These are phyloP conservation scores for Eucalyptus pumila DNA, from an alignment of 345 rosid genomes.

Conservation along the genomic window DNA sequence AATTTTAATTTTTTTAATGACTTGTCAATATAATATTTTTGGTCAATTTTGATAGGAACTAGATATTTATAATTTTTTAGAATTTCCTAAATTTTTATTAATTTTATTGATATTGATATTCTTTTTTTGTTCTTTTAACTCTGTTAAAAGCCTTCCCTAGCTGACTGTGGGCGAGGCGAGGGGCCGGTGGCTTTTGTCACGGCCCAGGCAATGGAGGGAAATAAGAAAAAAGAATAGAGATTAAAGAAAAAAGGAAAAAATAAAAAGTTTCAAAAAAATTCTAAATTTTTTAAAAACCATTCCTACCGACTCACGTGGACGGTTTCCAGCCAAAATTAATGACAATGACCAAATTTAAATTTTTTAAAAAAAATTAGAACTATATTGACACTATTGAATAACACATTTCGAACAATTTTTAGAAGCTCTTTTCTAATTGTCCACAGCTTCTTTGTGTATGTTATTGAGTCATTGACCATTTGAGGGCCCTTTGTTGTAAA, in stretches of 20 bases:
- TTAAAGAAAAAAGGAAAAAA: too few relatives aligned
- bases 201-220: background rate
- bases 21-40: accelerated
- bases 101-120: background rate
- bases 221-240: background rate
- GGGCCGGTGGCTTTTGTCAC: background rate
- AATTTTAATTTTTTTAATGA: background rate
- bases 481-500: background rate
- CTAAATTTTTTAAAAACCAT: accelerated
- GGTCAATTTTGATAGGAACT: background rate
- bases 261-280: background rate
- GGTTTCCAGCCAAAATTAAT: accelerated
- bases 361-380: accelerated
- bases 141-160: background rate
- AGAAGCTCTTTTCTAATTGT: background rate
- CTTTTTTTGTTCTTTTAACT: background rate
- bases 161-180: too few relatives aligned
- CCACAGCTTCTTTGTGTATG: background rate
- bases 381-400: accelerated
- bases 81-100: background rate
- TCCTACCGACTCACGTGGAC: accelerated
- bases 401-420: background rate
- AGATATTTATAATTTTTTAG: background rate
- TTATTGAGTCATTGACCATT: background rate
- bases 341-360: accelerated